A percentile compares a stretch with the other conserved stretches of the same genome.
These are phyloP conservation scores for Parafenestella ontariensis DNA, from an alignment of 2,329 filamentous ascomycete species.

Conservation along the genomic window DNA sequence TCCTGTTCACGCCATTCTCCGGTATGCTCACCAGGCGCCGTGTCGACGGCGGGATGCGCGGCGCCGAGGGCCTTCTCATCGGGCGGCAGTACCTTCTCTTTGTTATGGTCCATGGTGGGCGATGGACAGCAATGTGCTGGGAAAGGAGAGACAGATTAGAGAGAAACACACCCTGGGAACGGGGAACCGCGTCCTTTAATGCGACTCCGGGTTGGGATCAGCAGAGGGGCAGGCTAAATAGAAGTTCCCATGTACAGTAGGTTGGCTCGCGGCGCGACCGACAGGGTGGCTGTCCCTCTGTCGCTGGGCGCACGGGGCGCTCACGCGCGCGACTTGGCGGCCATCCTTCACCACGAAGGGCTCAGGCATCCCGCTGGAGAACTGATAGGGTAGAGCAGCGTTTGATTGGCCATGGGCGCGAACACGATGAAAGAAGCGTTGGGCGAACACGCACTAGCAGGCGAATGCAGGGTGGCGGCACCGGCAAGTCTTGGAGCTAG, in stretches of 20 bases:
- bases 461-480: conserved; percentile 17
- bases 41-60: conserved; percentile 21
- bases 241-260: conserved; percentile 5
- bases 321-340: conserved; percentile 32
- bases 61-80: conserved; percentile 40
- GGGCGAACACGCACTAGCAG: conserved; percentile 18
- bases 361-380: conserved; percentile 7
- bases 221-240: conserved; percentile 20
- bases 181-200: conserved; percentile 33
- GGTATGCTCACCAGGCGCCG: conserved; percentile 10
- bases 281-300: conserved; percentile 28
- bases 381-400: conserved; percentile 23
- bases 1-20: conserved; percentile 41
- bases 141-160: conserved; percentile 7
- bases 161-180: conserved; percentile 14
- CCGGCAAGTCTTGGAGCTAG: conserved; percentile 18
- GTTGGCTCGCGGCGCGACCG: conserved; percentile 30
- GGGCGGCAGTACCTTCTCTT: conserved; percentile 29
- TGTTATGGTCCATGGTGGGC: conserved; percentile 37
- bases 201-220: conserved; percentile 29
- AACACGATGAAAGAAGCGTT: conserved; percentile 27
- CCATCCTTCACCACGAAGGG: conserved; percentile 19
- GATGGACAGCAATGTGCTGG: conserved; percentile 15
- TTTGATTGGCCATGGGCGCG: conserved; percentile 24
- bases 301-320: conserved; percentile 21